These are phyloP conservation scores for Hypoxylon sp. DNA, from an alignment of 2,329 filamentous ascomycete genomes.

Conservation along the genomic window DNA sequence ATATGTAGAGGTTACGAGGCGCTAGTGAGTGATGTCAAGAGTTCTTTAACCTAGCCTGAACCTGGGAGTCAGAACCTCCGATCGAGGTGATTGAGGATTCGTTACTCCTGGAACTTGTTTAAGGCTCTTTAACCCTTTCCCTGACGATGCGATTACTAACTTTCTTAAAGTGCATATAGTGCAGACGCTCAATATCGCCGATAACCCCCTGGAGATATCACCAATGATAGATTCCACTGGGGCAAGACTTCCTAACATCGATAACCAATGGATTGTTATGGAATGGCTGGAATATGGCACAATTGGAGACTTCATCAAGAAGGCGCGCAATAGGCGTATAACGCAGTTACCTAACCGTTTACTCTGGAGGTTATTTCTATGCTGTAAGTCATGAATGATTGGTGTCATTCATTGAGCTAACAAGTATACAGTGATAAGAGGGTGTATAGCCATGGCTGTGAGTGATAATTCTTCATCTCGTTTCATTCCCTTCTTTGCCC, in stretches of 20 bases:
- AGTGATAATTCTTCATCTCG: neutral
- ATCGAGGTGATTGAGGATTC: neutral
- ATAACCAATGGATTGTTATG: neutral
- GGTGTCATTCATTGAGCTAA: neutral
- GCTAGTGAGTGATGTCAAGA: neutral
- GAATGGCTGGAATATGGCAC: constrained; percentile 5
- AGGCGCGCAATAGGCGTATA: neutral
- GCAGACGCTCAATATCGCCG: neutral
- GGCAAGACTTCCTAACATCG: neutral
- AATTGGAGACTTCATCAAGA: neutral
- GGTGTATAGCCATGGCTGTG: constrained; percentile 17
- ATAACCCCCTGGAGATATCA: neutral
- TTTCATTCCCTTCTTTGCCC: neutral
- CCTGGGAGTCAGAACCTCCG: neutral
- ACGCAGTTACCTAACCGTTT: neutral
- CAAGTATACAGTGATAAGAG: constrained; percentile 3
- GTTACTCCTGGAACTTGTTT: neutral
- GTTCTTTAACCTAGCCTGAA: neutral
- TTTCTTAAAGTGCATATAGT: neutral
- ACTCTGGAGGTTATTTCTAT: constrained; percentile 13
- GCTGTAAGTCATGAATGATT: constrained; percentile 11
- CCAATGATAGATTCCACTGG: too few species aligned
- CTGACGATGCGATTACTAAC: neutral
- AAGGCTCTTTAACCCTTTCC: neutral
- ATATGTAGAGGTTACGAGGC: neutral